Evolutionary conservation across 148 eudicot genomes (phyloP), one percentile per base, ranked within the genome.

Genomic region (Rhododendron mucronatum): DNA sequence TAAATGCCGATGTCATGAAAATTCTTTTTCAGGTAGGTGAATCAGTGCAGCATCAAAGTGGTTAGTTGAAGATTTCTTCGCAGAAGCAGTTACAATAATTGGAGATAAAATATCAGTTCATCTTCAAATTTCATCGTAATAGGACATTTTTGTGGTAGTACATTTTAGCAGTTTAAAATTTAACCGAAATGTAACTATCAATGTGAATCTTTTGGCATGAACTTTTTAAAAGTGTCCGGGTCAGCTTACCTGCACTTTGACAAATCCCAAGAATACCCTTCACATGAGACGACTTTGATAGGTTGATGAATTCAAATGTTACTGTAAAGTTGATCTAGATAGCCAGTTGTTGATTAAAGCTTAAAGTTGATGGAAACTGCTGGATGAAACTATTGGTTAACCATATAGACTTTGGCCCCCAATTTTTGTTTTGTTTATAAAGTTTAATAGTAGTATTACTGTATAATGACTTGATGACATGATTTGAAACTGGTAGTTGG

Each of bases 21-120:
- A 23, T 79, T 48, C 82, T 2, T 79, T 50, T 48, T 79, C 61
- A 26, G 61, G 50, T 79, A 28, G 37, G 59, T 79, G 37, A 47
- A 79, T 26, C 37, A 79, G 82, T 45, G 81, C 53, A 41, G 53
- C 5, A 45, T 78, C 81, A 45, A 78, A 76, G 79, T 78, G 81
- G 81, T 78, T 78, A 35, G 81, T 55, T 1, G 23, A 79, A 79
- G 61, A 79, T 79, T 33, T 53, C 57, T 48, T 79, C 26, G 50
- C 82, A 79, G 26, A 61, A 61, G 67, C 26, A 61, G 67, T 61
- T 61, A 7, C 26, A 61, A 61, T 61, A 55, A 55, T 55, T 61
- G 67, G 26, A 61, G 26, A 21, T 55, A 18, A 21, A 21, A 21
- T 61, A 18, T 1, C 23, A 21, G n/a, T 21, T 61, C 67, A 61